phyloP scores from a whole-genome alignment of 192 early-diverging fungal genomes.

The Rhizoclosmatium sp. region DNA sequence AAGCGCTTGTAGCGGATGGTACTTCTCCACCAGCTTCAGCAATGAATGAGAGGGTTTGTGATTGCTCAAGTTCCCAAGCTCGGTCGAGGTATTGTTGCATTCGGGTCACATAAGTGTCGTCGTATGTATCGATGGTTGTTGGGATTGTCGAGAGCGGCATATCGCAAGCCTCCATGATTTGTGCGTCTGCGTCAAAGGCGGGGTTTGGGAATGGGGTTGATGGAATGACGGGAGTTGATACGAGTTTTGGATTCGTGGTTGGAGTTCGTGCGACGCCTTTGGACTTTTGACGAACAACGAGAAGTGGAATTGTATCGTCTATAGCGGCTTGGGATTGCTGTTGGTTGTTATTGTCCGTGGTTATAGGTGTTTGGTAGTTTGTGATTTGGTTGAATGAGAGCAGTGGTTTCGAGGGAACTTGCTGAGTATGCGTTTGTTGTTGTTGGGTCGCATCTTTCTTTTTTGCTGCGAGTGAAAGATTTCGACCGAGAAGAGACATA shows the following conservation, averaged over 20 bases:
- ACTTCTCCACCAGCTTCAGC: neutral
- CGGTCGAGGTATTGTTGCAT: slow-evolving; percentile 2
- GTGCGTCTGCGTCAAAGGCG: neutral
- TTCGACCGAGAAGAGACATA: slow-evolving; percentile 23
- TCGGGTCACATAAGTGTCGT: slow-evolving; percentile 2
- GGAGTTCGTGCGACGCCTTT: neutral
- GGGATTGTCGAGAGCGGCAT: neutral
- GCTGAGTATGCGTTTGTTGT: neutral
- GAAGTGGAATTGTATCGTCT: neutral
- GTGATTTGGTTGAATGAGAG: slow-evolving; percentile 5
- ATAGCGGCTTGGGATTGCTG: neutral
- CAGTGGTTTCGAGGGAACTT: slow-evolving; percentile 19
- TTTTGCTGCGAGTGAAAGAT: slow-evolving; percentile 8
- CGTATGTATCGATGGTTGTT: slow-evolving; percentile 9
- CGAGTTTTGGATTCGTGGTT: neutral
- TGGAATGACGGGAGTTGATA: neutral
- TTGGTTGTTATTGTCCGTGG: neutral
- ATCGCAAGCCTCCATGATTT: slow-evolving; percentile 21
- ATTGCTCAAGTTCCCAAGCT: slow-evolving; percentile 23
- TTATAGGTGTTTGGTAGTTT: neutral
- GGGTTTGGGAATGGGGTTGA: neutral
- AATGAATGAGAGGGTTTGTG: neutral
- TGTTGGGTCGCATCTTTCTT: neutral
- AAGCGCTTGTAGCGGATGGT: neutral
- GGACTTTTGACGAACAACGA: neutral